phyloP scores from a whole-genome alignment of 2,329 filamentous ascomycete species.

The Oidium heveae region DNA sequence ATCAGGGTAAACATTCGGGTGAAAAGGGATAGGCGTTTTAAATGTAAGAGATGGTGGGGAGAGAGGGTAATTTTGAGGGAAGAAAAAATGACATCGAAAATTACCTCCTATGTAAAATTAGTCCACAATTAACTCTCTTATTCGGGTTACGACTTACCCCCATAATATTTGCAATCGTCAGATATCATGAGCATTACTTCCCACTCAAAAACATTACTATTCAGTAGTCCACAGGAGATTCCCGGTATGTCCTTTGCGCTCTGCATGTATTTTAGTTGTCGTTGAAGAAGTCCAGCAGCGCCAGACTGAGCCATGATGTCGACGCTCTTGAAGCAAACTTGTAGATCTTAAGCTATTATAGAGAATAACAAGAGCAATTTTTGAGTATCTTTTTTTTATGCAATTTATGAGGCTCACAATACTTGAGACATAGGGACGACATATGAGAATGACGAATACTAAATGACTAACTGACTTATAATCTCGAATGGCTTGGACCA shows the following conservation, averaged over 20 bases:
- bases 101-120: conserved; percentile 43
- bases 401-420: too few species aligned
- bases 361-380: too few species aligned
- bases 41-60: conserved; percentile 78
- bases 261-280: conserved; percentile 89
- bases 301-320: conserved; percentile 6
- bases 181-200: conserved; percentile 98
- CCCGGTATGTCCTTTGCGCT: conserved; percentile 74
- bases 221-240: conserved; percentile 74
- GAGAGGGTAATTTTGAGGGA: conserved; percentile 67
- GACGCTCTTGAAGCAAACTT: neutral
- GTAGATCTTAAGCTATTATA: neutral
- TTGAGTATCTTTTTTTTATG: too few species aligned
- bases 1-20: conserved; percentile 76
- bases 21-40: conserved; percentile 59
- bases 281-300: conserved; percentile 48
- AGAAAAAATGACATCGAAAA: conserved; percentile 65
- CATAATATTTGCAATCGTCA: conserved; percentile 58
- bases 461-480: too few species aligned
- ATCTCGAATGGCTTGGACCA: too few species aligned
- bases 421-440: too few species aligned
- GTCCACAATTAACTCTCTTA: too few species aligned
- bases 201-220: conserved; percentile 88
- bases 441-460: too few species aligned
- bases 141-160: conserved; percentile 21